Base-by-base conservation (phyloP, 441 rosid species). In the Breynia disticha region DNA sequence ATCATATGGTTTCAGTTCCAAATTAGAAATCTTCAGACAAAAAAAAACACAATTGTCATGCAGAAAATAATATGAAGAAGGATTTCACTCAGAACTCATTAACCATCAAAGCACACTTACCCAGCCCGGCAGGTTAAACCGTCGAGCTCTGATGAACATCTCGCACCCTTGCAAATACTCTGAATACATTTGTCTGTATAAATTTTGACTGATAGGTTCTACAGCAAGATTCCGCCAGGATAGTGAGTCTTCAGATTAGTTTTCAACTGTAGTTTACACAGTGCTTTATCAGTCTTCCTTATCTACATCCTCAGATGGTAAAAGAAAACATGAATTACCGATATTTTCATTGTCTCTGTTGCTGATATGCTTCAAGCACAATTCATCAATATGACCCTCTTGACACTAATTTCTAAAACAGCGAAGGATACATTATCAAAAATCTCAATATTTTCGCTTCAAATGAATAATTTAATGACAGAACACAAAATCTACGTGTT, bases 391-490 rank as follows among this genome's bases (percentile, higher is more conserved):
- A 41, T 41, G 10, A 9, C 13, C 1, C 44, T 11, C n/a, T 41
- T 11, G 44, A 11, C 13, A 39, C 57, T 22, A 22, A 32, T 49
- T 52, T 50, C 50, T 13, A 14, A 43, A 14, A 52, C 12, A 45
- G 8, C 7, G 3, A 24, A 32, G 54, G 21, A 48, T 41, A 41
- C 10, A 41, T 11, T 15, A 41, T 41, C 44, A 54, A 20, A 16
- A 51, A 12, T 52, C 44, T 56, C 55, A 67, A 47, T 37, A 24
- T 28, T 47, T 51, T 45, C 50, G 43, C 55, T 57, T 57, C 46
- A 55, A 28, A 37, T 35, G 41, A 59, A 60, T 54, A 51, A 56
- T 50, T 50, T 47, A 64, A 53, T 20, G 43, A 48, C 50, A 57
- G 16, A 41, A 16, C 17, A 35, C 22, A 56, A 52, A 41, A 35